Evolutionary conservation across 2,329 filamentous ascomycete species (phyloP).

Genomic region (Fusarium pseudocircinatum): DNA sequence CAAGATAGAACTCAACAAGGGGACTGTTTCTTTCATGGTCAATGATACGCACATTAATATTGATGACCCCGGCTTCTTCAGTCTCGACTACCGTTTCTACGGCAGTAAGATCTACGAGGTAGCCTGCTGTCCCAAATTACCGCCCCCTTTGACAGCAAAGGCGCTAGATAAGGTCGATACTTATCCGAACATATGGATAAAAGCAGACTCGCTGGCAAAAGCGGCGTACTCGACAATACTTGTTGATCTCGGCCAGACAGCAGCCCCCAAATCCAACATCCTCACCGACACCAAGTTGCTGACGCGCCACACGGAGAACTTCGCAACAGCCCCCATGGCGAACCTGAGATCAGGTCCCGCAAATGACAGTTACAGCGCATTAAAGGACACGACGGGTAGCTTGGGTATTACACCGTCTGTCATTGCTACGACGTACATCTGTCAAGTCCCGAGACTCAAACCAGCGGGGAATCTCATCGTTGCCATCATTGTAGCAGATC

Average conservation of each 20-base stretch:
- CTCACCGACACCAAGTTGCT: not conserved
- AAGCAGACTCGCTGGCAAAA: not conserved
- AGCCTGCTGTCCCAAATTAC: not conserved
- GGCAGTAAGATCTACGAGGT: accelerated
- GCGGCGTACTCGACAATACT: not conserved
- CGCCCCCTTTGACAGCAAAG: not conserved
- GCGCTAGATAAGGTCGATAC: not conserved
- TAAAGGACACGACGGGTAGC: accelerated
- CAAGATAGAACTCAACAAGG: not conserved
- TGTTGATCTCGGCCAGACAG: not conserved
- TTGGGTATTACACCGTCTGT: not conserved
- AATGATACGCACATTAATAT: not conserved
- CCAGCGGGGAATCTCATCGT: not conserved
- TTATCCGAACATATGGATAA: not conserved
- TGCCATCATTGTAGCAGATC: not conserved
- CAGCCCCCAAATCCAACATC: not conserved
- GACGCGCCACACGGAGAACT: not conserved
- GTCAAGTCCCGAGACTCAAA: not conserved
- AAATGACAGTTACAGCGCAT: not conserved
- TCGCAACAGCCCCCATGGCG: not conserved
- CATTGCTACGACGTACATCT: not conserved
- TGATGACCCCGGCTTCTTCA: not conserved
- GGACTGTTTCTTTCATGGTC: not conserved
- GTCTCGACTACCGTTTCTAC: not conserved
- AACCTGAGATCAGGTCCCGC: not conserved